Evolutionary conservation across 208 protist species (phyloP).

Genomic region (Trypanosoma boissoni): DNA sequence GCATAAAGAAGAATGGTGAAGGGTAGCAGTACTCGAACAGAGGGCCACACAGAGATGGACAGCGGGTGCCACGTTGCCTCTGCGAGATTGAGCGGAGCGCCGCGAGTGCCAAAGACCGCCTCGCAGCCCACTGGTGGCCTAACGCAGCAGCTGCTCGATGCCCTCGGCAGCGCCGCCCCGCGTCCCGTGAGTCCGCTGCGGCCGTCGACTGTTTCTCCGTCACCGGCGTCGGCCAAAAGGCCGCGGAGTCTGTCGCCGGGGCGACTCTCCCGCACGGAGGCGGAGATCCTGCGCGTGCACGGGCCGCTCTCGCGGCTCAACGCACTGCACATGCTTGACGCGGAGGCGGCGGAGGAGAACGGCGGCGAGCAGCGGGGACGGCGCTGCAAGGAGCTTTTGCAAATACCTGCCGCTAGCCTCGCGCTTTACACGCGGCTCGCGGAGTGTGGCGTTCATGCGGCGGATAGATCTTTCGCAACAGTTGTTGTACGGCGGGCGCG

Average conservation of each 20-base stretch:
- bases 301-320: slow-evolving; percentile 34
- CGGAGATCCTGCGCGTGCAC: slow-evolving; percentile 21
- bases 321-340: slow-evolving; percentile 5
- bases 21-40: no score
- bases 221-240: background rate
- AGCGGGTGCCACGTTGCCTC: no score
- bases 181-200: slow-evolving; percentile 6
- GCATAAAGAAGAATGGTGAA: no score
- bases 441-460: slow-evolving; percentile 31
- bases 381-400: slow-evolving; percentile 17
- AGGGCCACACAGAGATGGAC: no score
- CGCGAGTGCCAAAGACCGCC: background rate
- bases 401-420: slow-evolving; percentile 18
- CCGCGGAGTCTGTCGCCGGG: background rate
- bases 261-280: slow-evolving; percentile 4
- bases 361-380: background rate
- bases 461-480: slow-evolving; percentile 31
- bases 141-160: slow-evolving; percentile 22
- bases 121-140: slow-evolving; percentile 6
- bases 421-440: slow-evolving; percentile 37
- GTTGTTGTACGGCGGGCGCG: slow-evolving; percentile 25
- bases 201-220: slow-evolving; percentile 2
- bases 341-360: background rate
- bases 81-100: no score
- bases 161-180: background rate